A percentile compares a stretch with the other conserved stretches of the same genome.
phyloP scores from a whole-genome alignment of 257 asterid species.

The Plantago elongata region DNA sequence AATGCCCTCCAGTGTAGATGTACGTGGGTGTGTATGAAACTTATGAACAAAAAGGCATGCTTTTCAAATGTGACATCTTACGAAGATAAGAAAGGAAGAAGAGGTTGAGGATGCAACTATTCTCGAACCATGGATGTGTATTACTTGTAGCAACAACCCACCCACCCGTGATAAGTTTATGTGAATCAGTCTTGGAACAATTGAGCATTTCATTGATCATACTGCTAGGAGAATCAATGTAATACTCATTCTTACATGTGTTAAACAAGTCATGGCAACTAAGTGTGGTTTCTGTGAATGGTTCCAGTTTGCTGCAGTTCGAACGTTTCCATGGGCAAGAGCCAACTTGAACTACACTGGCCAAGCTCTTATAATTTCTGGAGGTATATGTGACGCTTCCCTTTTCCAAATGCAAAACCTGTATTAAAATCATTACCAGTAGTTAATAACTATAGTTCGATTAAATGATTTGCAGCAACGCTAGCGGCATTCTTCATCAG shows the following conservation, averaged over 20 bases:
- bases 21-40: conserved; percentile 1
- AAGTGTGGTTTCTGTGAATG: conserved; percentile 4
- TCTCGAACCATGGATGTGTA: no score
- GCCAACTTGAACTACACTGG: conserved; percentile 76
- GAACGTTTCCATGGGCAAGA: conserved; percentile 85
- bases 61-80: neutral
- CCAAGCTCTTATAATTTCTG: conserved; percentile 79
- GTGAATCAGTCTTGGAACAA: no score
- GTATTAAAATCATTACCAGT: no score
- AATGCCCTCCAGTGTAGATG: conserved; percentile 2
- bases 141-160: no score
- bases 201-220: no score
- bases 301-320: conserved; percentile 56
- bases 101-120: no score
- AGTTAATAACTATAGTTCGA: neutral
- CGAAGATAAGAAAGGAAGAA: no score
- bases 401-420: no score
- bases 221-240: no score
- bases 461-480: conserved; percentile 48
- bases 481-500: conserved; percentile 82
- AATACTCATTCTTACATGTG: neutral
- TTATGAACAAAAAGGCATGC: neutral
- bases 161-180: no score
- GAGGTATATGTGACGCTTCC: conserved; percentile 31
- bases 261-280: neutral